phyloP scores from a whole-genome alignment of 768 basidiomycete genomes.

The Sporobolomyces pararoseus region DNA sequence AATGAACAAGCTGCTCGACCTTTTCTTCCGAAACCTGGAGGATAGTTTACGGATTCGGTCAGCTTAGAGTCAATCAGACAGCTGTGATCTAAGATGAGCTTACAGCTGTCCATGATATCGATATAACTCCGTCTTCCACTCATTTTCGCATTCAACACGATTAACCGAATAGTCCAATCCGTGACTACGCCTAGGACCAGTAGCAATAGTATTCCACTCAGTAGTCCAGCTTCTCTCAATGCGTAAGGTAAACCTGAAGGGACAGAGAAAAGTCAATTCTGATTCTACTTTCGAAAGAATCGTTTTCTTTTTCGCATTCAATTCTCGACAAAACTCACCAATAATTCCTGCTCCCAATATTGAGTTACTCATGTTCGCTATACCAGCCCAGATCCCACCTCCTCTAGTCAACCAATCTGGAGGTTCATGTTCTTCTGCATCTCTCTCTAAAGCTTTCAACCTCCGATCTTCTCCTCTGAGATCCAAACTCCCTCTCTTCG shows the following conservation, averaged over 20 bases:
- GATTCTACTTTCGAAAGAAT: background rate
- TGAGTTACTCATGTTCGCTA: slow-evolving; percentile 91
- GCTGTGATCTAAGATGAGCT: background rate
- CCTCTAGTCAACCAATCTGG: slow-evolving; percentile 47
- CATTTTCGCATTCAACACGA: slow-evolving; percentile 91
- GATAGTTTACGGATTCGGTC: slow-evolving; percentile 40
- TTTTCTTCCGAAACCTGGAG: slow-evolving; percentile 64
- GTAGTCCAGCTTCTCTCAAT: slow-evolving; percentile 86
- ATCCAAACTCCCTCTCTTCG: slow-evolving; percentile 38
- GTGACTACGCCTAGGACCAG: slow-evolving; percentile 75
- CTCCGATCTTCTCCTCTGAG: slow-evolving; percentile 22
- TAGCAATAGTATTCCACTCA: slow-evolving; percentile 77
- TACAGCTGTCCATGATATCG: slow-evolving; percentile 44
- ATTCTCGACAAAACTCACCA: slow-evolving; percentile 33
- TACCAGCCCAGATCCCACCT: slow-evolving; percentile 54
- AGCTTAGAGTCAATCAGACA: background rate
- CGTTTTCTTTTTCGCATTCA: background rate
- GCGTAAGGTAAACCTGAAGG: slow-evolving; percentile 82
- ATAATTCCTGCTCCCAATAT: slow-evolving; percentile 82
- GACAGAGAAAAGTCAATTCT: background rate
- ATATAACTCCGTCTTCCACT: slow-evolving; percentile 64
- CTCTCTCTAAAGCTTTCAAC: slow-evolving; percentile 51
- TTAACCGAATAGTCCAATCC: slow-evolving; percentile 97
- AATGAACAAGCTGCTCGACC: slow-evolving; percentile 93
- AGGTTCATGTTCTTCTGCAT: slow-evolving; percentile 49